Evolutionary conservation across 257 asterid species (phyloP), one percentile per base, ranked within the genome.

Genomic region (Prunella vulgaris): DNA sequence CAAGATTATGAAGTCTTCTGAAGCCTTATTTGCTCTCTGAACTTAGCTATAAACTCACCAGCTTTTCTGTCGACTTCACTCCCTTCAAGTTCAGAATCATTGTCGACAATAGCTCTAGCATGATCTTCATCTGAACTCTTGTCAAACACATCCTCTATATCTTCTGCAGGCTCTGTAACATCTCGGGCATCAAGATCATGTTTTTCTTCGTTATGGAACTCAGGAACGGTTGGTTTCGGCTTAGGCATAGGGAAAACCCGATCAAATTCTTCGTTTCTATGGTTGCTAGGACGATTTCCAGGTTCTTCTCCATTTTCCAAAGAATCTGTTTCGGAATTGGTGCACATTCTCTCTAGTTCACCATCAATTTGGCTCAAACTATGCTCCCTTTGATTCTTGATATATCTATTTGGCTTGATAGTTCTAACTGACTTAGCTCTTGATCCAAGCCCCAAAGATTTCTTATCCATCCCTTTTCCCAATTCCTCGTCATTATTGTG

Each of bases 51-150:
- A 68, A 93, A 93, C 82, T 93, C 97, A 6, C 81, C 97, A 21
- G 97, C 98, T 79, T 93, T 93, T 78, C 96, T 74, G 70, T 93
- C 97, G 69, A 93, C 98, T 83, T 92, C 97, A 58, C 95, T 88
- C 67, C 93, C 96, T 64, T 70, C 84, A 27, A 85, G 81, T 18
- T 84, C 95, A 15, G 78, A 58, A 37, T 83, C 87, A 65, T 72
- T 79, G n/a, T 46, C 79, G 7, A 70, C 12, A 25, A 64, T 65
- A 3, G 64, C 58, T 66, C 60, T 74, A 5, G 67, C 61, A 40
- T 78, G 81, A 22, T 78, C 85, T 58, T 79, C 86, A 64, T 67
- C 82, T 2, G 81, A 72, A 64, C 78, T 79, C 70, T 35, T 68
- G 49, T 77, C 82, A 32, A 76, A 53, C 71, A 66, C 76, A 68